Base-by-base conservation (phyloP, 1,139 yeast species). In the Arxiozyma telluris region DNA sequence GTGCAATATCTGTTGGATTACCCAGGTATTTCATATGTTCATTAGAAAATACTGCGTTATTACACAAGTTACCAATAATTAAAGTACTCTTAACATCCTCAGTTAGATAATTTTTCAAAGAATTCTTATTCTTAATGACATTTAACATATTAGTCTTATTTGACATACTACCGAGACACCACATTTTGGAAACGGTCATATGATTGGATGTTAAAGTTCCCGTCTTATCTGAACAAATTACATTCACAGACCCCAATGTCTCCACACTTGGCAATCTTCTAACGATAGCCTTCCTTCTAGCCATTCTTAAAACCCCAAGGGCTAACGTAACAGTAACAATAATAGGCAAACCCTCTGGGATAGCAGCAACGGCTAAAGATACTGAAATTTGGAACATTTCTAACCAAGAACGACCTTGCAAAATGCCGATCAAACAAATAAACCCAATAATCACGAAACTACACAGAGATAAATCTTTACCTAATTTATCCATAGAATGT, bases 351-450 rank as follows among this genome's bases (percentile, higher is more conserved):
- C 98, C 98, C 71, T 93, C 98, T 4, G 98, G 98, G 61, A 93
- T 91, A 2, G 98, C 98, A 50, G 98, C 98, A 17, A 93, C 98
- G 0, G 98, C 98, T 59, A 93, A 76, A 2, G 96, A 89, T 12
- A 93, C 98, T 1, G 96, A 88, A 57, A 93, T 90, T 68, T 93
- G 96, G 72, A 93, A 91, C 96, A 93, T 93, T 59, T 91, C 98
- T 57, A 93, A 76, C 96, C 96, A 89, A 11, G 87, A 79, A 58
- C 95, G 84, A 51, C 98, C 98, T 73, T 91, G 96, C 51, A 87
- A 54, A 23, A 93, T 77, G 55, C 98, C 98, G 62, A 91, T 77
- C 38, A 91, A 65, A 64, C 96, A 90, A 65, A 93, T 93, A 27
- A 87, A 68, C 48, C 96, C 96, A 71, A 93, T 93, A 18, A 91